A percentile compares a stretch with the other conserved stretches of the same genome.
Conservation (phyloP, 2,329 filamentous ascomycete species). For the Fusarium gaditjirri region DNA sequence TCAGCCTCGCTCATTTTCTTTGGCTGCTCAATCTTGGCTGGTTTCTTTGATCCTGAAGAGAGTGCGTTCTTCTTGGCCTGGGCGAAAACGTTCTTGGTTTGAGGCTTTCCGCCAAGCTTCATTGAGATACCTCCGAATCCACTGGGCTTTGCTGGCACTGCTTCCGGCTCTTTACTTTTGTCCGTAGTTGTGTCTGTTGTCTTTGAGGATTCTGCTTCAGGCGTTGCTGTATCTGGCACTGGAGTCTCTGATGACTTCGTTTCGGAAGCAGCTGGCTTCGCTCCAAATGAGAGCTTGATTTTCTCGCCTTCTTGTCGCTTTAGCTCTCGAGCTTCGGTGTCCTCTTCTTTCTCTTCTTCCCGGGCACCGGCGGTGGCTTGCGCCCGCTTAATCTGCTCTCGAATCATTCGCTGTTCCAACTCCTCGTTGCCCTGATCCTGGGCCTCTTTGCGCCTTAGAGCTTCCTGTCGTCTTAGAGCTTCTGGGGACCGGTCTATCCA, state of each 20-base stretch:
- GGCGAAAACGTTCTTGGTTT: slow-evolving; percentile 81
- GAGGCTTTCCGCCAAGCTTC: slow-evolving; percentile 71
- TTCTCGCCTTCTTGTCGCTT: slow-evolving; percentile 78
- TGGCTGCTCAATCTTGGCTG: slow-evolving; percentile 65
- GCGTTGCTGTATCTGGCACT: slow-evolving; percentile 14
- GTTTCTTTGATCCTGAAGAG: slow-evolving; percentile 69
- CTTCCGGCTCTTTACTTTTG: slow-evolving; percentile 19
- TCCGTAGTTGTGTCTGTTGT: not conserved
- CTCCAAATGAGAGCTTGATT: slow-evolving; percentile 75
- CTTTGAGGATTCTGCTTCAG: slow-evolving; percentile 16
- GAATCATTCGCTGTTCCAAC: slow-evolving; percentile 83
- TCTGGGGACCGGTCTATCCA: slow-evolving; percentile 96
- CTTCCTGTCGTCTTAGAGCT: slow-evolving; percentile 81
- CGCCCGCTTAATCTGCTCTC: slow-evolving; percentile 84
- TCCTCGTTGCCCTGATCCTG: slow-evolving; percentile 93
- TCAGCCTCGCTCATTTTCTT: slow-evolving; percentile 92
- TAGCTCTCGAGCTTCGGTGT: slow-evolving; percentile 58
- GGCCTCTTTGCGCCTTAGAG: slow-evolving; percentile 82
- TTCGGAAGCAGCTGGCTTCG: slow-evolving; percentile 48
- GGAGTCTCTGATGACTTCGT: slow-evolving; percentile 31
- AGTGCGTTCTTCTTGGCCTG: slow-evolving; percentile 76
- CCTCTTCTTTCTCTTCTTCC: slow-evolving; percentile 53
- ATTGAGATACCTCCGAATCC: slow-evolving; percentile 64
- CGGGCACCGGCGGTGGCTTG: slow-evolving; percentile 61
- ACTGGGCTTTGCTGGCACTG: slow-evolving; percentile 47